Conservation (phyloP, 2,329 filamentous ascomycete species). For the Penicillium occitanis region DNA sequence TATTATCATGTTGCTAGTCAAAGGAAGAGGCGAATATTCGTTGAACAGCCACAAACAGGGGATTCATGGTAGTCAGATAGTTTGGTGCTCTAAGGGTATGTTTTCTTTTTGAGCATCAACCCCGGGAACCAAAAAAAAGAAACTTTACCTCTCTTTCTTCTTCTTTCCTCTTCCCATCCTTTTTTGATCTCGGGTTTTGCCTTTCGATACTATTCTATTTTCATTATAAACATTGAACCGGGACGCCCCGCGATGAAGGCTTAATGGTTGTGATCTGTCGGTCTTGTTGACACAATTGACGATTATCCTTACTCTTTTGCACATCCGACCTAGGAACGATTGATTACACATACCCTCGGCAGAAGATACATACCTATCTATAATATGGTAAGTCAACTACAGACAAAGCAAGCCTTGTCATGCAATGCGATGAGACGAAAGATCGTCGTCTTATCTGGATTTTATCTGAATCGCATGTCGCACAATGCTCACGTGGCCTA, state of each 20-base stretch:
- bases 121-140: slow-evolving; percentile 2
- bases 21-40: background rate
- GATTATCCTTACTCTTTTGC: background rate
- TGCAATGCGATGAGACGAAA: background rate
- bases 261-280: background rate
- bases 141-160: background rate
- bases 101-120: slow-evolving; percentile 8
- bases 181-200: background rate
- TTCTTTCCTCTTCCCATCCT: background rate
- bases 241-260: background rate
- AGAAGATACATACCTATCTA: background rate
- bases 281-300: background rate
- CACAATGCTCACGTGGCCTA: slow-evolving; percentile 17
- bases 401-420: background rate
- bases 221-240: background rate
- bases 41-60: background rate
- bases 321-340: background rate
- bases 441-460: slow-evolving; percentile 1
- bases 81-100: background rate
- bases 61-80: background rate
- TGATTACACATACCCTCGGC: background rate
- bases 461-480: slow-evolving; percentile 4
- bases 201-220: background rate
- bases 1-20: background rate
- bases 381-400: slow-evolving; percentile 2